These are phyloP conservation scores for Anethum foeniculum DNA, from an alignment of 140 eudicot species.

Conservation along the genomic window DNA sequence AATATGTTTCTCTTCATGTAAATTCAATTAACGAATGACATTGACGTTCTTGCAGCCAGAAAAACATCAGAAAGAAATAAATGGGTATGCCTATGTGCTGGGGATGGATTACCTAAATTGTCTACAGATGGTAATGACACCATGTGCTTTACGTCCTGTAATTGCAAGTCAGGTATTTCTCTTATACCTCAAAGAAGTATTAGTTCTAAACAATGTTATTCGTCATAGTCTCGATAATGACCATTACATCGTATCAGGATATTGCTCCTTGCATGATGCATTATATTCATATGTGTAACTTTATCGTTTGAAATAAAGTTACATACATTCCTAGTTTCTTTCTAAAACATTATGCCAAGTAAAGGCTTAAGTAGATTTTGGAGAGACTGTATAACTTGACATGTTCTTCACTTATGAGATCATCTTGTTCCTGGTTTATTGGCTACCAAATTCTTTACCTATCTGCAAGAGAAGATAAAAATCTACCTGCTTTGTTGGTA, in stretches of 20 bases:
- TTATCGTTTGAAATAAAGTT: not conserved
- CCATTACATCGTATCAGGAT: not conserved
- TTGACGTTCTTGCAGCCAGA: conserved; percentile 19
- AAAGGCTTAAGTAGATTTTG: not conserved
- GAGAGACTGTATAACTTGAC: not conserved
- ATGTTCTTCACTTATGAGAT: not conserved
- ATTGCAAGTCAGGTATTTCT: conserved; percentile 68
- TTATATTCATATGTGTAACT: not conserved
- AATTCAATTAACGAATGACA: conserved; percentile 1
- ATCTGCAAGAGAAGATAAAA: not conserved
- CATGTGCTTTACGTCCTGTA: conserved; percentile 65
- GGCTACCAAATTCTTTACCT: not conserved
- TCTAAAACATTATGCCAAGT: not conserved
- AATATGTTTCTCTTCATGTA: not conserved
- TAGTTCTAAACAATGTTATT: not conserved
- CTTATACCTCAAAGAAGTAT: not conserved
- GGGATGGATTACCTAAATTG: conserved; percentile 52
- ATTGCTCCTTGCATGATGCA: not conserved
- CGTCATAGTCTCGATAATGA: not conserved
- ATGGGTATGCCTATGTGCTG: conserved; percentile 66
- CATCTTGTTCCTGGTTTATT: not conserved
- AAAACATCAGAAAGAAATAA: conserved; percentile 30
- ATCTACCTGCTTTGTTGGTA: not conserved
- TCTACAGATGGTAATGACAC: conserved; percentile 26
- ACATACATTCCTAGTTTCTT: not conserved